Percentiles rank a stretch among this genome's conserved stretches.
Evolutionary conservation across 176 grass and related monocot species (phyloP).

Genomic region (Phyllostachys edulis): DNA sequence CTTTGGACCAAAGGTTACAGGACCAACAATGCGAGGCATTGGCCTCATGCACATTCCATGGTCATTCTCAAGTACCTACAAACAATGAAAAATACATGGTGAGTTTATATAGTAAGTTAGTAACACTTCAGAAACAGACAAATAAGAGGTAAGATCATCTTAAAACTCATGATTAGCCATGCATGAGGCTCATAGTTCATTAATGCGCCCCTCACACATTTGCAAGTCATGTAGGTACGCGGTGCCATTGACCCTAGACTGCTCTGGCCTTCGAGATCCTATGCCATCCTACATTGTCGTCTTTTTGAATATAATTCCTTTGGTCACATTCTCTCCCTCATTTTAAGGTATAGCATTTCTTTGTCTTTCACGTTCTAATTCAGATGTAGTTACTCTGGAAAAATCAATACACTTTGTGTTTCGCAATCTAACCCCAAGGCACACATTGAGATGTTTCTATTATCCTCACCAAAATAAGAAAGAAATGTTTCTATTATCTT

Average conservation of each 20-base stretch:
- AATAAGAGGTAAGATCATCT: not conserved
- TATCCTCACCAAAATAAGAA: not conserved
- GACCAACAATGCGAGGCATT: constrained; percentile 67
- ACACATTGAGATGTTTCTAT: not conserved
- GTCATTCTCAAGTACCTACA: constrained; percentile 14
- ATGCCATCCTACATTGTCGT: constrained; percentile 45
- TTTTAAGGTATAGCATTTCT: constrained; percentile 39
- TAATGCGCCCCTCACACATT: too few relatives aligned
- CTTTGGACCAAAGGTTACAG: too few relatives aligned
- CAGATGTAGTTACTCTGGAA: not conserved
- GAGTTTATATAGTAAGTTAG: not conserved
- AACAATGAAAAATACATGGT: not conserved
- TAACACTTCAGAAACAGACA: not conserved
- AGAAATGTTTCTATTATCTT: too few relatives aligned
- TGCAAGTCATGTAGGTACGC: constrained; percentile 35
- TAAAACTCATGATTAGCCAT: not conserved
- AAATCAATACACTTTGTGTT: not conserved
- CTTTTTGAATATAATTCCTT: constrained; percentile 52
- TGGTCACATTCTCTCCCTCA: constrained; percentile 46
- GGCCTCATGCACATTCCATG: constrained; percentile 72
- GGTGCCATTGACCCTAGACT: constrained; percentile 51
- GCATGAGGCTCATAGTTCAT: too few relatives aligned
- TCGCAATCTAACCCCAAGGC: not conserved
- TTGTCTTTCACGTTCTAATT: too few relatives aligned
- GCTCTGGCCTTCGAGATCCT: constrained; percentile 47